Evolutionary conservation across 2,329 filamentous ascomycete genomes (phyloP), one percentile per base, ranked within the genome.

Genomic region (Colletotrichum eremochloae): DNA sequence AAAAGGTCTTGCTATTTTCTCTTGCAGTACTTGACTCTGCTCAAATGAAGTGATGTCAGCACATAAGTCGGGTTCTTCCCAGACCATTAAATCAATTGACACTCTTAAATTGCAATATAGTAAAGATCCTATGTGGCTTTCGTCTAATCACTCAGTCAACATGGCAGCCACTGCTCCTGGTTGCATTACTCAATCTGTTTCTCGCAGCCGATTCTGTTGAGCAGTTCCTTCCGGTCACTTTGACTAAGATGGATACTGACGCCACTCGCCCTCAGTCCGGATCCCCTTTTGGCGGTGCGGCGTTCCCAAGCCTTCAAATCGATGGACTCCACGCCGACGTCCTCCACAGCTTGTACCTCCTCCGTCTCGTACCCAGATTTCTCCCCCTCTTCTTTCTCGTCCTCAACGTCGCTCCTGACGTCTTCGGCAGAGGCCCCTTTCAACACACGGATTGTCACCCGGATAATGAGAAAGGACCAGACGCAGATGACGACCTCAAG

Each of bases 181-280:
- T 5, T 2, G 14, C 14, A 7, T 65, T 24, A 65, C 11, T 57
- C 50, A n/a, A 65, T 65, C 63, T 65, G 63, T 40, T 57, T 65
- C 63, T 65, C 63, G 20, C 63, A 65, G 3, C 63, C 63, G 3
- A 65, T 65, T 57, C 63, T 57, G 52, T 65, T 57, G 63, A 57
- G 63, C 20, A 65, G 9, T 4, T 65, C 63, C 38, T 65, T 65
- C 5, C 50, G 50, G 50, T 44, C 38, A 9, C 63, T 65, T 20
- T 65, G 63, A 12, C 40, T 62, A 12, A 50, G 24, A 31, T 20
- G 40, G n/a, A 61, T 15, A 18, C 40, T 31, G 20, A 57, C 38
- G 8, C 50, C 63, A 8, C 38, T 56, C 29, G 52, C 63, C 52
- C 50, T 65, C 4, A 52, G 36, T 29, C 63, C 24, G 18, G 63